Percentiles rank a stretch among this genome's conserved stretches.
Conservation (phyloP, 2,329 filamentous ascomycete genomes). For the Sporothrix phasma region DNA sequence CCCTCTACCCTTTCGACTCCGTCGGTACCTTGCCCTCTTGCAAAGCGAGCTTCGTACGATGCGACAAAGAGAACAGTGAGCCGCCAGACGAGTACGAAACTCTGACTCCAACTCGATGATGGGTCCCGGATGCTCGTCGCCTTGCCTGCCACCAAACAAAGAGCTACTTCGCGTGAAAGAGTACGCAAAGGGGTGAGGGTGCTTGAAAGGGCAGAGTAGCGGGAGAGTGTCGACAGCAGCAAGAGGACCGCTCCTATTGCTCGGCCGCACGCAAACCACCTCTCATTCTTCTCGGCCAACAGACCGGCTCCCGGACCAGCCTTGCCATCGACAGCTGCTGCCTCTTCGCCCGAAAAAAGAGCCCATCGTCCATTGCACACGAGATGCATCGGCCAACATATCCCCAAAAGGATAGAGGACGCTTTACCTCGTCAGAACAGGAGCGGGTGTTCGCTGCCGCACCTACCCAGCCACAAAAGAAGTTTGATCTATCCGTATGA, state of each 20-base stretch:
- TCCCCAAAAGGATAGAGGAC: not conserved
- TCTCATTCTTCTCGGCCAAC: not conserved
- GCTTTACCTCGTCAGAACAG: not conserved
- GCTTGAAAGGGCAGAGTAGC: not conserved
- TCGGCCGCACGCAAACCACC: not conserved
- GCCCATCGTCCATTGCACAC: not conserved
- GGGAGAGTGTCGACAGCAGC: not conserved
- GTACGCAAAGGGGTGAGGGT: constrained; percentile 8
- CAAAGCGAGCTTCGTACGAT: not conserved
- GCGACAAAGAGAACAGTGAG: constrained; percentile 13
- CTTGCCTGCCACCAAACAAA: not conserved
- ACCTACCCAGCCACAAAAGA: constrained; percentile 16
- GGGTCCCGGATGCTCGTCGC: constrained; percentile 52
- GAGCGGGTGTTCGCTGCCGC: not conserved
- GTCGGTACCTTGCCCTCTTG: not conserved
- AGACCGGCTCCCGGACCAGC: not conserved
- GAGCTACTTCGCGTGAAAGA: not conserved
- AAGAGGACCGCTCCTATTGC: not conserved
- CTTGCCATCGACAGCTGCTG: not conserved
- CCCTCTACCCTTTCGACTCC: not conserved
- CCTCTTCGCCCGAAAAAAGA: not conserved
- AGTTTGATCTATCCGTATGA: constrained; percentile 65
- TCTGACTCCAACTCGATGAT: constrained; percentile 91
- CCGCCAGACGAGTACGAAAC: constrained; percentile 73
- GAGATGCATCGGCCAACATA: not conserved